phyloP scores from a whole-genome alignment of 129 eudicot genomes.

The Dittrichia graveolens region DNA sequence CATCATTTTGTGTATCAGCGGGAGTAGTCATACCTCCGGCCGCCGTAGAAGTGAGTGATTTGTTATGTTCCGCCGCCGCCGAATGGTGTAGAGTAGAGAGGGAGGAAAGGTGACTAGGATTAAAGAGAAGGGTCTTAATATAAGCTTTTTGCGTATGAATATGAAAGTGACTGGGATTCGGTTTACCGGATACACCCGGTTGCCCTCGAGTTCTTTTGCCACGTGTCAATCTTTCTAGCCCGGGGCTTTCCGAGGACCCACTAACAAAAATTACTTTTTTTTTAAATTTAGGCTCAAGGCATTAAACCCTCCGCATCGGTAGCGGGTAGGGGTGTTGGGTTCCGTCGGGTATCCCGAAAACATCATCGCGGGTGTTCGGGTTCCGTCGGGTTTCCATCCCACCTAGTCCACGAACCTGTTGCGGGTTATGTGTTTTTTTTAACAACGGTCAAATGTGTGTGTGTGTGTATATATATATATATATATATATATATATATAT shows the following conservation, averaged over 20 bases:
- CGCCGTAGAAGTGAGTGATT: constrained; percentile 6
- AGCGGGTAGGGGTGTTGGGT: no score
- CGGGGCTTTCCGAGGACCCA: background rate
- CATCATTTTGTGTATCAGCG: constrained; percentile 26
- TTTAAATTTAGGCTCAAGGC: no score
- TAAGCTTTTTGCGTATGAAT: background rate
- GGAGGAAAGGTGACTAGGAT: constrained; percentile 39
- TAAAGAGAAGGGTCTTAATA: constrained; percentile 9
- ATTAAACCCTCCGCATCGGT: no score
- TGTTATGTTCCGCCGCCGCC: constrained; percentile 39
- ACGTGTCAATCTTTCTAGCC: constrained; percentile 15
- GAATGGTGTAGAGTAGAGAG: background rate
- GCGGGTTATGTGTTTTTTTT: no score
- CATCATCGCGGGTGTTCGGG: no score
- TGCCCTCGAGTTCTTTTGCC: background rate
- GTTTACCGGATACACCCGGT: constrained; percentile 1
- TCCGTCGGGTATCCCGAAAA: no score
- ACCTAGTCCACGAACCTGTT: no score
- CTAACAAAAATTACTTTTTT: no score
- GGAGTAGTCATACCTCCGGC: constrained; percentile 37
- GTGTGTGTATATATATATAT: no score
- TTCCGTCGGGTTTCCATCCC: no score
- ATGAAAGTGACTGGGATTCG: background rate
- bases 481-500: no score
- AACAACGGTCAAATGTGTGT: no score